These are phyloP conservation scores for Sarocladium oryzae DNA, from an alignment of 2,329 filamentous ascomycete species.

Conservation along the genomic window DNA sequence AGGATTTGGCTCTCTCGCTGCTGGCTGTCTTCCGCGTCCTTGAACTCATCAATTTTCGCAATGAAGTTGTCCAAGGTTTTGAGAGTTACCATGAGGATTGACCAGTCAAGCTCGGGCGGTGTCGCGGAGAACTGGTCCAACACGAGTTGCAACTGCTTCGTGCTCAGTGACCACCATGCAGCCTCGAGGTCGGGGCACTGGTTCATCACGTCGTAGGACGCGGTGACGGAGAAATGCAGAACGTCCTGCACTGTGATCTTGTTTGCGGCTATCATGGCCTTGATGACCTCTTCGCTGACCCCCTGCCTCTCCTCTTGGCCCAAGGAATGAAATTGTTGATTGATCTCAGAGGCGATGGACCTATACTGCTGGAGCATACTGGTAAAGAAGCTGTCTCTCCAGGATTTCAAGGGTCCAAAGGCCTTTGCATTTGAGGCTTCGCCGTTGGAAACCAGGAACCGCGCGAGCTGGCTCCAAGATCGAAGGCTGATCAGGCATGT, in stretches of 20 bases:
- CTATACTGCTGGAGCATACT: slow-evolving; percentile 52
- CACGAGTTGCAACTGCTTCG: slow-evolving; percentile 42
- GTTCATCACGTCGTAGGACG: slow-evolving; percentile 45
- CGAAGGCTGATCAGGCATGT: slow-evolving; percentile 58
- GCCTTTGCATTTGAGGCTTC: slow-evolving; percentile 35
- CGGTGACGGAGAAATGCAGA: slow-evolving; percentile 38
- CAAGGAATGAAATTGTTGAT: slow-evolving; percentile 46
- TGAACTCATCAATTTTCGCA: slow-evolving; percentile 35
- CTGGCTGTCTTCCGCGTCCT: slow-evolving; percentile 30
- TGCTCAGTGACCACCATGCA: slow-evolving; percentile 43
- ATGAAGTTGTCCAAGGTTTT: slow-evolving; percentile 43
- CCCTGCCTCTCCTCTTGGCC: slow-evolving; percentile 36
- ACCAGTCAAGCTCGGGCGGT: slow-evolving; percentile 41
- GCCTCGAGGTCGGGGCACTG: slow-evolving; percentile 38
- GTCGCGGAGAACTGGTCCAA: slow-evolving; percentile 41
- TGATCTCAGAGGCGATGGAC: slow-evolving; percentile 48
- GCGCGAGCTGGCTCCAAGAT: slow-evolving; percentile 56
- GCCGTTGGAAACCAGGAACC: slow-evolving; percentile 46
- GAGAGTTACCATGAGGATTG: slow-evolving; percentile 36
- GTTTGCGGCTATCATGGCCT: slow-evolving; percentile 45
- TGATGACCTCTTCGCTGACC: slow-evolving; percentile 38
- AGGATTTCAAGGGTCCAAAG: slow-evolving; percentile 26
- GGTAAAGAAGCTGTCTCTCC: slow-evolving; percentile 53
- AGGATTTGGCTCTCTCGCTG: slow-evolving; percentile 30
- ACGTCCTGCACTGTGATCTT: slow-evolving; percentile 48